Base-by-base conservation (phyloP, 2,329 filamentous ascomycete species). In the Malbranchea cinnamomea region DNA sequence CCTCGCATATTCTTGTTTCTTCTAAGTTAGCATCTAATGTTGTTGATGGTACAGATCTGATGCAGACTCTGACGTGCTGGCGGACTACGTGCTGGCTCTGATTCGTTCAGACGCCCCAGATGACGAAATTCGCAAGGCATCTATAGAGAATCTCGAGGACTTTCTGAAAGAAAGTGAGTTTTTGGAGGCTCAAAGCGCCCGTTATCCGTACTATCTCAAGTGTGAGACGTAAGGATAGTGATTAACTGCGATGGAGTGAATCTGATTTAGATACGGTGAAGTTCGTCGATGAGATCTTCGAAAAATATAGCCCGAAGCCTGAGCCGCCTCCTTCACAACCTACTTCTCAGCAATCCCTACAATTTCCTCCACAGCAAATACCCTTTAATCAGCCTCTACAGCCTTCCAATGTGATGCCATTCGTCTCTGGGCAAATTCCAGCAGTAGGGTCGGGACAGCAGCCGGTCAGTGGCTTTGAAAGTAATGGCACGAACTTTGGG, bases 31-130 rank as follows among this genome's bases (percentile, higher is more conserved):
- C 11, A 4, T 14, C 6, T 5, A 19, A 5, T 28, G 18, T 6
- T 12, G 18, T 18, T 19, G 18, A 8, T 20, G 11, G 18, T 32
- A 26, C 41, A 71, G 68, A 38, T 70, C 66, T n/a, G 69, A 74
- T 45, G 70, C 68, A 17, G 70, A 74, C 44, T 62, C 62, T 8
- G 68, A 69, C 39, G 66, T 74, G 2, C 62, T 74, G 12, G 68
- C 67, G 17, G 70, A 74, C 40, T 74, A 74, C 42, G 67, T 74
- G 5, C 54, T 73, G 26, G 69, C 68, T 13, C 58, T 74, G 17
- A 59, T 74, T 24, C 62, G 61, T 24, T 62, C 61, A 10, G 67
- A 71, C 39, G 67, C 67, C 23, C 54, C 63, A 3, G 63, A 68
- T 34, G 59, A 62, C n/a, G 54, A 62, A 32, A 62, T 71, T 28